Base-by-base conservation (phyloP, 495 filamentous ascomycete genomes). In the Parmelia sp. region DNA sequence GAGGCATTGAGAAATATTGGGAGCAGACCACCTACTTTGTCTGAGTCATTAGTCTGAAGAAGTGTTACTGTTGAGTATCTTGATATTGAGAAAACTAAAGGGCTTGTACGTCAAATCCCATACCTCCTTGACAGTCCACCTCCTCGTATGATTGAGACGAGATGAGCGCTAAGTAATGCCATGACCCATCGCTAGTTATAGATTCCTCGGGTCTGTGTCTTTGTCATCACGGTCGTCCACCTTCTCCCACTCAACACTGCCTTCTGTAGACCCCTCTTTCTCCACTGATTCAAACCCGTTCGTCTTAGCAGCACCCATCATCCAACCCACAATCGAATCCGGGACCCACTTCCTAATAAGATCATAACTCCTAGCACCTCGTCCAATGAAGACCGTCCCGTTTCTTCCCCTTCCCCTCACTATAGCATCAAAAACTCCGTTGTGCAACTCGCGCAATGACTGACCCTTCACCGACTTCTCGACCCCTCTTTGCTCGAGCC, bases 321-420 rank as follows among this genome's bases (percentile, higher is more conserved):
- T 96, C 88, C 90, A 90, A 23, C 83, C 84, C 29, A 97, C 89
- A 36, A 97, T 53, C 10, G 86, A 83, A 23, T 81, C 78, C 14
- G 94, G 94, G n/a, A 87, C 82, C 86, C 87, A 95, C 21, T 83
- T 80, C 4, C 94, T 95, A 1, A 97, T 86, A 40, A 96, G 76
- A n/a, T 87, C 87, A 74, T 98, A 97, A 0, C 89, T 79, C 56
- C 85, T 73, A 17, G 89, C 90, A 8, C 94, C 95, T 57, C 89
- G 80, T 12, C 94, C 94, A 21, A 95, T 88, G 44, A 89, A 84
- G 64, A 89, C 80, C 3, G 88, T 68, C 5, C 65, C 68, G 23
- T 61, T 68, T 9, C 63, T 69, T 68, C 62, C 72, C 21, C 72
- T 71, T 57, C 78, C 82, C 33, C 79, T 74, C 60, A 91, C 87